Evolutionary conservation across 2,329 filamentous ascomycete genomes (phyloP).

Genomic region (Tolypocladium paradoxum): DNA sequence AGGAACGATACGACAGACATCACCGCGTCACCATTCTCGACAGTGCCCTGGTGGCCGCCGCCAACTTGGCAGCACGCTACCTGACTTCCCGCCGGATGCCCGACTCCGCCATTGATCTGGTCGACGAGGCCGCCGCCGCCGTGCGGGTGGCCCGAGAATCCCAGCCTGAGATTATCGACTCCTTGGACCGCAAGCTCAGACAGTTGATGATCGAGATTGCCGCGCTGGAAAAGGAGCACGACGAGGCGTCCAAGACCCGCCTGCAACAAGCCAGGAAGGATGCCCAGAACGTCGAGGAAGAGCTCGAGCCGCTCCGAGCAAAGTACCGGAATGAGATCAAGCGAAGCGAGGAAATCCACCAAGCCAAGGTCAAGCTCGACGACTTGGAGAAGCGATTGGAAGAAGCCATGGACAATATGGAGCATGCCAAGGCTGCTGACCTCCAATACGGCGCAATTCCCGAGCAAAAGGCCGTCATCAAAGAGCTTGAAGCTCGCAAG

Average conservation of each 20-base stretch:
- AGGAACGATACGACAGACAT: conserved; percentile 96
- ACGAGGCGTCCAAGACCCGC: conserved; percentile 79
- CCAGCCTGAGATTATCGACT: conserved; percentile 91
- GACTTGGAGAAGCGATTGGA: conserved; percentile 84
- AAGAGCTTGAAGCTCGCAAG: conserved; percentile 71
- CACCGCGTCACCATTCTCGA: conserved; percentile 96
- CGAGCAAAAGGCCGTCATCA: conserved; percentile 74
- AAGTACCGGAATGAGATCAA: conserved; percentile 93
- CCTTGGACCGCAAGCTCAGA: conserved; percentile 76
- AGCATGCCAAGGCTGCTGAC: conserved; percentile 81
- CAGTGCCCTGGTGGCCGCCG: conserved; percentile 80
- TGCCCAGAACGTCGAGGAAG: conserved; percentile 88
- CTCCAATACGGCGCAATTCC: conserved; percentile 96
- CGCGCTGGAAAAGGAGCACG: conserved; percentile 84
- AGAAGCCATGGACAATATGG: conserved; percentile 78
- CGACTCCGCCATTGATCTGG: conserved; percentile 91
- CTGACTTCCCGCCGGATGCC: conserved; percentile 83
- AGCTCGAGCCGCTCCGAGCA: conserved; percentile 80
- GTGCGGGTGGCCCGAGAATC: conserved; percentile 93
- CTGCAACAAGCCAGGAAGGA: conserved; percentile 78
- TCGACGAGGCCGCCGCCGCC: conserved; percentile 94
- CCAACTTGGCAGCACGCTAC: conserved; percentile 87
- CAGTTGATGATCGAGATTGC: conserved; percentile 98
- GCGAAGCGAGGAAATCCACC: conserved; percentile 83
- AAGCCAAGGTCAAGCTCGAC: conserved; percentile 91